Conservation (phyloP, 192 early-diverging fungal species). For the Entrophospora sp. region DNA sequence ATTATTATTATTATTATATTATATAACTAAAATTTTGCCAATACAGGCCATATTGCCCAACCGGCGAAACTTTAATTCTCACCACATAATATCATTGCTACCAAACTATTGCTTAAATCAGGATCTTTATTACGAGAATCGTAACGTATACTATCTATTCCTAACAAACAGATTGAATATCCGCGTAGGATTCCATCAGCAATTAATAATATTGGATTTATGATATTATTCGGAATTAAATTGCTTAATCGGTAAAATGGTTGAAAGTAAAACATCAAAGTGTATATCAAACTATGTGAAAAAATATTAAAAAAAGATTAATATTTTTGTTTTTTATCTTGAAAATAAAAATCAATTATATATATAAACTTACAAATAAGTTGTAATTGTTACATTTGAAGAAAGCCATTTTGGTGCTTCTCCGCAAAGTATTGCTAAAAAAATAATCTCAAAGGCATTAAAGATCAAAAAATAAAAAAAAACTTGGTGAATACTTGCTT, state of each 20-base stretch:
- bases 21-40: too few species aligned
- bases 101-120: constrained; percentile 8
- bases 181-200: not conserved
- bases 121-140: not conserved
- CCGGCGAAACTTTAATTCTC: too few species aligned
- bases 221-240: not conserved
- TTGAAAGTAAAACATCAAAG: not conserved
- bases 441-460: not conserved
- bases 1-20: too few species aligned
- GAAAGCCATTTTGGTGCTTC: constrained; percentile 4
- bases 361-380: constrained; percentile 10
- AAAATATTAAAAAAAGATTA: not conserved
- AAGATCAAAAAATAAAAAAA: not conserved
- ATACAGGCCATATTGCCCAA: too few species aligned
- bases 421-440: not conserved
- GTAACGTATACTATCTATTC: not conserved
- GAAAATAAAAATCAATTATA: not conserved
- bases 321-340: too few species aligned
- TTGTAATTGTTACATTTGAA: constrained; percentile 3
- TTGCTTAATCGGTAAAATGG: not conserved
- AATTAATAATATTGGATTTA: not conserved
- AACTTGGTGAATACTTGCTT: not conserved
- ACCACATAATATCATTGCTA: constrained; percentile 8
- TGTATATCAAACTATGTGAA: not conserved
- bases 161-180: not conserved